Evolutionary conservation across 192 early-diverging fungal genomes (phyloP).

Genomic region (Rhizoclosmatium sp.): DNA sequence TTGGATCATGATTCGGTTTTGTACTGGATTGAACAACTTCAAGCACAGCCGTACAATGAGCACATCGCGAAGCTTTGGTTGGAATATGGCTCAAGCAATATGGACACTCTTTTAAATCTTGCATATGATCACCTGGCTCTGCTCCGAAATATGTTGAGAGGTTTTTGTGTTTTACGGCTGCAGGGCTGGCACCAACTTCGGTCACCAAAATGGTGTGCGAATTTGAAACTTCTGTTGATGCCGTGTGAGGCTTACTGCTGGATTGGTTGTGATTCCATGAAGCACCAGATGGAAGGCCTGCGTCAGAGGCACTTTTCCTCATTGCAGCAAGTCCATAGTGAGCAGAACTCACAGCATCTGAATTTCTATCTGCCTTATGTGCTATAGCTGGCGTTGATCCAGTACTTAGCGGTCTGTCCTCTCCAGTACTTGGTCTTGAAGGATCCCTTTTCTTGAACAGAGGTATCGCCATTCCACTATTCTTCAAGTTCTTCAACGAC

Average conservation of each 20-base stretch:
- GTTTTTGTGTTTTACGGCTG: background rate
- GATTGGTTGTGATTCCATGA: background rate
- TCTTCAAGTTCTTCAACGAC: conserved; percentile 19
- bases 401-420: background rate
- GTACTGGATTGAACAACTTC: background rate
- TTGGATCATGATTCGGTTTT: background rate
- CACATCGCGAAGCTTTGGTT: conserved; percentile 8
- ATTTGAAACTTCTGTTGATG: background rate
- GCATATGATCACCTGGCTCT: background rate
- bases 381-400: no score
- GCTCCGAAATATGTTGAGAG: background rate
- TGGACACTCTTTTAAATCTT: conserved; percentile 28
- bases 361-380: no score
- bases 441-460: background rate
- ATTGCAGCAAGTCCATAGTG: no score
- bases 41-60: conserved; percentile 2
- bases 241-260: conserved; percentile 46
- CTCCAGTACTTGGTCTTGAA: background rate
- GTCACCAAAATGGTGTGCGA: background rate
- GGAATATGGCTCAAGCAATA: conserved; percentile 21
- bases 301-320: no score
- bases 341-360: no score
- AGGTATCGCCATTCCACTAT: background rate
- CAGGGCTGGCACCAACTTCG: background rate
- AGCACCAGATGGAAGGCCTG: no score